A percentile compares a stretch with the other conserved stretches of the same genome.
These are phyloP conservation scores for Raddia distichophylla DNA, from an alignment of 176 grass and related monocot species.

Conservation along the genomic window DNA sequence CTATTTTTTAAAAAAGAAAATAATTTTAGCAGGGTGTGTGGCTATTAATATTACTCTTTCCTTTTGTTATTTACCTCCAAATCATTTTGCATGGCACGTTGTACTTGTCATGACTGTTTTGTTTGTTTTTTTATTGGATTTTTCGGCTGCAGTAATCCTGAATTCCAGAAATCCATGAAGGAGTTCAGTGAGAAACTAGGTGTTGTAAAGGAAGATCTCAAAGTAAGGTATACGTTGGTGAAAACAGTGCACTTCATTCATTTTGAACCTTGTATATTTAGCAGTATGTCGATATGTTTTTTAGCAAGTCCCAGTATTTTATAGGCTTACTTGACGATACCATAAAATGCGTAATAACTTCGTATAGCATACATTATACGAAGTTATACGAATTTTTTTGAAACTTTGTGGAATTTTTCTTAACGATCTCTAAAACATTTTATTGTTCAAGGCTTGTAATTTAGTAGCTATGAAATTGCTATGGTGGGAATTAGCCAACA, in stretches of 20 bases:
- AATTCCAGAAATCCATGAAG: slow-evolving; percentile 89
- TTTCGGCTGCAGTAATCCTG: slow-evolving; percentile 67
- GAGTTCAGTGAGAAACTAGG: slow-evolving; percentile 88
- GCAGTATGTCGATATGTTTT: slow-evolving; percentile 8
- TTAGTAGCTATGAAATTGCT: too few species aligned
- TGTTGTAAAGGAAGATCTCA: slow-evolving; percentile 91
- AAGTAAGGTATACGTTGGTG: slow-evolving; percentile 68
- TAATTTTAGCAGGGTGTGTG: not conserved
- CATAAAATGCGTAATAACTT: too few species aligned
- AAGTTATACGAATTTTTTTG: too few species aligned
- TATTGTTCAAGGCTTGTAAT: too few species aligned
- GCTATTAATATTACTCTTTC: not conserved
- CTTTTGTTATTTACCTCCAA: not conserved
- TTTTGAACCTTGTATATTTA: slow-evolving; percentile 26
- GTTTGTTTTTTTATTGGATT: slow-evolving; percentile 35
- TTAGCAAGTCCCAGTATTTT: slow-evolving; percentile 27
- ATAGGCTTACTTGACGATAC: slow-evolving; percentile 16
- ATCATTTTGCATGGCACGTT: not conserved
- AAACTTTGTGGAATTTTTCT: too few species aligned
- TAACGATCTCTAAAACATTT: too few species aligned
- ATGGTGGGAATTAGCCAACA: too few species aligned
- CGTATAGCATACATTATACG: too few species aligned
- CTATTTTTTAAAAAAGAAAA: not conserved
- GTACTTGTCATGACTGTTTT: not conserved
- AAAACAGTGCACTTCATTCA: slow-evolving; percentile 3